phyloP scores from a whole-genome alignment of 2,329 filamentous ascomycete genomes.

The Lasiodiplodia theobromae region DNA sequence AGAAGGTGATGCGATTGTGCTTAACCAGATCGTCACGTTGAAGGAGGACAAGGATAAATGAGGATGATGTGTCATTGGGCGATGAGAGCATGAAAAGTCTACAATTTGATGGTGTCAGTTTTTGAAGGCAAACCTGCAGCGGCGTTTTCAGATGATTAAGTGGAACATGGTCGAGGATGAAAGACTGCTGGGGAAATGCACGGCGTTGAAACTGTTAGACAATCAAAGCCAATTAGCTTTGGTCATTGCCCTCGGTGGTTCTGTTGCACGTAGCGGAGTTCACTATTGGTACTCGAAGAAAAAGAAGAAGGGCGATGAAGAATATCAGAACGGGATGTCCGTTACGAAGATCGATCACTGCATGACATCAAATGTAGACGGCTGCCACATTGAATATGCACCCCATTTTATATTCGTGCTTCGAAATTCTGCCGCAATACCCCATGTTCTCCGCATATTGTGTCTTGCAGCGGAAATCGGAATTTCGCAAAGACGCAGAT shows the following conservation, averaged over 20 bases:
- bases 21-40: conserved; percentile 90
- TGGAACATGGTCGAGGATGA: background rate
- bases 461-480: background rate
- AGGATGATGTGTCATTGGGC: background rate
- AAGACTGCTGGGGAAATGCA: background rate
- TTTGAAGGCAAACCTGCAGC: background rate
- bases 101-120: background rate
- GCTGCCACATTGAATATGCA: background rate
- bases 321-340: background rate
- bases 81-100: background rate
- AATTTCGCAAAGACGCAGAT: conserved; percentile 17
- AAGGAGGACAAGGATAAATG: conserved; percentile 72
- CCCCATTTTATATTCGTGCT: background rate
- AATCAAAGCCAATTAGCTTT: background rate
- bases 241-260: background rate
- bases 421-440: conserved; percentile 8
- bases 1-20: conserved; percentile 74
- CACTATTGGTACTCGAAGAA: background rate
- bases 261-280: background rate
- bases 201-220: background rate
- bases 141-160: background rate
- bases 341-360: background rate
- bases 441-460: background rate
- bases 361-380: background rate
- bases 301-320: background rate